Percentiles rank a stretch among this genome's conserved stretches.
phyloP scores from a whole-genome alignment of 805 yeast genomes.

The Lipomyces starkeyi region DNA sequence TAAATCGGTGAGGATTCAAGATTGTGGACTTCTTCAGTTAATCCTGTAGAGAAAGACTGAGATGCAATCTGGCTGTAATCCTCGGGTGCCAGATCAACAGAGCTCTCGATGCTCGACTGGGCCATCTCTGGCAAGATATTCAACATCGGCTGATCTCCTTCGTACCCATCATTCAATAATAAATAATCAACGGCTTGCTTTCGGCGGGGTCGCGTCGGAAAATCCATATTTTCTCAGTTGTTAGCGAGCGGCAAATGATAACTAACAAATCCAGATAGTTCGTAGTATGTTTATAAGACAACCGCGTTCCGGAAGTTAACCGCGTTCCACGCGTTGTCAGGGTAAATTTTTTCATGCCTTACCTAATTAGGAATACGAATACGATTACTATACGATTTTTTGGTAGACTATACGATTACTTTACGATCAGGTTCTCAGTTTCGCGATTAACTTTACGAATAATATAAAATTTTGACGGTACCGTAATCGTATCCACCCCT shows the following conservation, averaged over 20 bases:
- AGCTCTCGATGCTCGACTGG: no score
- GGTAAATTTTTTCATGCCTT: background rate
- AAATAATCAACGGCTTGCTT: slow-evolving; percentile 6
- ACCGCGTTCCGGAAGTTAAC: no score
- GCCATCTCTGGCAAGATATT: background rate
- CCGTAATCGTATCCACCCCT: slow-evolving; percentile 38
- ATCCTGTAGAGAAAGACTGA: no score
- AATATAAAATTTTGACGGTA: no score
- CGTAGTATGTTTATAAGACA: background rate
- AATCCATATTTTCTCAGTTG: slow-evolving; percentile 3
- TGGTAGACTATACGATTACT: slow-evolving; percentile 1
- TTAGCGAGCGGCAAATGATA: background rate
- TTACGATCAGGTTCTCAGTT: background rate
- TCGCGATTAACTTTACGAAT: background rate
- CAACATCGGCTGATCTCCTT: background rate
- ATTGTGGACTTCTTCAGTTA: no score
- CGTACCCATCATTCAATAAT: background rate
- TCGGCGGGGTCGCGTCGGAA: slow-evolving; percentile 10
- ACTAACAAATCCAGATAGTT: background rate
- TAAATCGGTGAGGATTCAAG: no score
- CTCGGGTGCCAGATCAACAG: no score
- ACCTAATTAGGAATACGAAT: background rate
- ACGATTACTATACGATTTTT: slow-evolving; percentile 4
- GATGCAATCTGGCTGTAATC: no score
- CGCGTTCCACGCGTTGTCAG: background rate